Base-by-base conservation (phyloP, 2,329 filamentous ascomycete genomes). In the Venturia carpophila region DNA sequence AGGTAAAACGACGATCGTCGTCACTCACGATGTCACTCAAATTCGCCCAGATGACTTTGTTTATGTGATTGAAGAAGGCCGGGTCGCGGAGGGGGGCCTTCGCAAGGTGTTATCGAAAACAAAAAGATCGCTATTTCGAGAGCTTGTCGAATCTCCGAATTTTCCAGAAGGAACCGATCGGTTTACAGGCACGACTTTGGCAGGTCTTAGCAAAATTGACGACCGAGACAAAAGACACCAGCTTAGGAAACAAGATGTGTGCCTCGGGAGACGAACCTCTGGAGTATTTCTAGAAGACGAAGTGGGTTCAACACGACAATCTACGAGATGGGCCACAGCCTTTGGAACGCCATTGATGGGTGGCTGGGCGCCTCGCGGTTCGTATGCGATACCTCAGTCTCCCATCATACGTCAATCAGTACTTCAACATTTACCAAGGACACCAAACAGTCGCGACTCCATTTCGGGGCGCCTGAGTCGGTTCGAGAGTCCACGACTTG, bases 1-100 rank as follows among this genome's bases (percentile, higher is more conserved):
- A 43, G 87, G 84, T 0, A 94, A 90, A 73, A 97, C 92, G 0
- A 97, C 93, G 0, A 90, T 97, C 63, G 85, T 97, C 69, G 93
- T 97, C 70, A 97, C 94, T 0, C 93, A 97, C 71, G 91, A 97
- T 68, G 83, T 94, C 41, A 83, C 85, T 0, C 89, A 93, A 69
- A 93, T 97, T 11, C 74, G 77, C 5, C 77, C 84, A 0, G 74
- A 86, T 0, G 92, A 97, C 68, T 92, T 88, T 67, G 83, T 95
- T 0, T 96, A 92, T 69, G 83, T 96, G 13, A 78, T 97, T 72
- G 87, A 93, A 41, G 76, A 85, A 13, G 88, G 90, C 0, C 73
- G 72, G 0, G 78, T 96, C 0, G 82, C 88, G 0, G 85, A 92
- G 70, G 79, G 89, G 69, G 93, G 92, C 0, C 83, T 84, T 67